A percentile compares a stretch with the other conserved stretches of the same genome.
Evolutionary conservation across 2,329 filamentous ascomycete genomes (phyloP).

Genomic region (Aureobasidium mangrovei): DNA sequence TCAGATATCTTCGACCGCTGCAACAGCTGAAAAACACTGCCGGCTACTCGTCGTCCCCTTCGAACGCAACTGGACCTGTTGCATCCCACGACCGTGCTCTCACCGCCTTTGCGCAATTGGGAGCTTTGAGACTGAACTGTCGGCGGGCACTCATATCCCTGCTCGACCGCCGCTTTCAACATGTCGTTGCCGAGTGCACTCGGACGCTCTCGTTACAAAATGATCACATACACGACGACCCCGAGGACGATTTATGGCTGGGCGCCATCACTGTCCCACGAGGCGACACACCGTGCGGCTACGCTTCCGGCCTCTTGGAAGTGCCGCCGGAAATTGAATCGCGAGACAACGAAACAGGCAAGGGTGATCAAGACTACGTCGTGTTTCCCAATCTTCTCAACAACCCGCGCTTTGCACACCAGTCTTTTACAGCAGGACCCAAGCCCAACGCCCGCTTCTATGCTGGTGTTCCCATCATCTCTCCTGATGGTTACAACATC

Average conservation of each 20-base stretch:
- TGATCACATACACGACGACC: slow-evolving; percentile 27
- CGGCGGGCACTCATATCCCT: no score
- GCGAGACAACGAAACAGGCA: slow-evolving; percentile 12
- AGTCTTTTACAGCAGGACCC: slow-evolving; percentile 25
- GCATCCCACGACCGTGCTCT: no score
- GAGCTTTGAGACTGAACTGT: no score
- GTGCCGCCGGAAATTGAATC: slow-evolving; percentile 20
- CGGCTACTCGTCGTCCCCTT: no score
- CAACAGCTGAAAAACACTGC: no score
- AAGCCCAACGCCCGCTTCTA: slow-evolving; percentile 37
- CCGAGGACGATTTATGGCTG: slow-evolving; percentile 29
- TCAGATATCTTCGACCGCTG: no score
- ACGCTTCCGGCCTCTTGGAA: slow-evolving; percentile 20
- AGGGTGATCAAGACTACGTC: background rate
- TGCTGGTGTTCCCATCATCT: slow-evolving; percentile 53
- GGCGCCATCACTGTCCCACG: slow-evolving; percentile 27
- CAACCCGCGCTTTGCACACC: slow-evolving; percentile 25
- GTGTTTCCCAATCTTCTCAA: background rate
- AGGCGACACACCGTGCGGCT: slow-evolving; percentile 17
- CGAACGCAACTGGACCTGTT: no score
- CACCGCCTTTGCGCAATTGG: no score
- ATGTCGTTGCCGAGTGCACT: slow-evolving; percentile 38
- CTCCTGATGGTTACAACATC: slow-evolving; percentile 48
- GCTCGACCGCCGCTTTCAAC: no score
- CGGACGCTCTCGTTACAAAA: slow-evolving; percentile 33